phyloP scores from a whole-genome alignment of 2,329 filamentous ascomycete genomes.

The Fusarium cyanostomum region DNA sequence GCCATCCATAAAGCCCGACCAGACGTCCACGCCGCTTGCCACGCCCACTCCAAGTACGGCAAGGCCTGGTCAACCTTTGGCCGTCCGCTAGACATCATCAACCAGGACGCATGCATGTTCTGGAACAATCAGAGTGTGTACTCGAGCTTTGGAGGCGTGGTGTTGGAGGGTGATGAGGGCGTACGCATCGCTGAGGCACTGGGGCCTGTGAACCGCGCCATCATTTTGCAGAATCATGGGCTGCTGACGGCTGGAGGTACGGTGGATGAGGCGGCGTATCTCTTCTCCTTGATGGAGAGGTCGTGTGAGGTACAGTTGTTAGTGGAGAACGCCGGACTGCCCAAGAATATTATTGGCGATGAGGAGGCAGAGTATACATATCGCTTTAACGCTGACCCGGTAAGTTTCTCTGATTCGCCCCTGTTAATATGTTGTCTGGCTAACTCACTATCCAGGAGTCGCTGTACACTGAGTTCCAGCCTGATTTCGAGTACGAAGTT shows the following conservation, averaged over 20 bases:
- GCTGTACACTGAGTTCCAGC: slow-evolving; percentile 49
- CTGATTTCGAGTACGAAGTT: slow-evolving; percentile 48
- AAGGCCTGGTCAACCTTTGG: slow-evolving; percentile 71
- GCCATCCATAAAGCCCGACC: slow-evolving; percentile 68
- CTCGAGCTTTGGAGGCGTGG: slow-evolving; percentile 68
- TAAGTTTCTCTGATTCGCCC: slow-evolving; percentile 4
- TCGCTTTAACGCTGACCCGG: slow-evolving; percentile 45
- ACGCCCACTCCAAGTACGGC: slow-evolving; percentile 66
- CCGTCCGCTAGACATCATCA: slow-evolving; percentile 68
- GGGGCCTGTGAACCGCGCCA: slow-evolving; percentile 59
- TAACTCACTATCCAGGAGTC: slow-evolving; percentile 37
- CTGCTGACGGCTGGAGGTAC: slow-evolving; percentile 70
- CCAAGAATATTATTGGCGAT: slow-evolving; percentile 46
- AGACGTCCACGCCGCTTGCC: slow-evolving; percentile 69
- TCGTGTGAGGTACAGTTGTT: slow-evolving; percentile 48
- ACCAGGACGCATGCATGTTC: slow-evolving; percentile 67
- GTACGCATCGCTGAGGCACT: slow-evolving; percentile 65
- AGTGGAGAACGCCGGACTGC: slow-evolving; percentile 42
- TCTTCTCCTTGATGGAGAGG: slow-evolving; percentile 57
- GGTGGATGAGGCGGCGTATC: slow-evolving; percentile 73
- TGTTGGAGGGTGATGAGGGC: slow-evolving; percentile 69
- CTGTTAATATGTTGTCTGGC: not conserved
- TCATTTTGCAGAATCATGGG: slow-evolving; percentile 72
- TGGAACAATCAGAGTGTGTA: slow-evolving; percentile 68
- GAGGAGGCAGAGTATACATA: slow-evolving; percentile 54